Conservation (phyloP, 192 early-diverging fungal species). For the Thamnidium elegans region DNA sequence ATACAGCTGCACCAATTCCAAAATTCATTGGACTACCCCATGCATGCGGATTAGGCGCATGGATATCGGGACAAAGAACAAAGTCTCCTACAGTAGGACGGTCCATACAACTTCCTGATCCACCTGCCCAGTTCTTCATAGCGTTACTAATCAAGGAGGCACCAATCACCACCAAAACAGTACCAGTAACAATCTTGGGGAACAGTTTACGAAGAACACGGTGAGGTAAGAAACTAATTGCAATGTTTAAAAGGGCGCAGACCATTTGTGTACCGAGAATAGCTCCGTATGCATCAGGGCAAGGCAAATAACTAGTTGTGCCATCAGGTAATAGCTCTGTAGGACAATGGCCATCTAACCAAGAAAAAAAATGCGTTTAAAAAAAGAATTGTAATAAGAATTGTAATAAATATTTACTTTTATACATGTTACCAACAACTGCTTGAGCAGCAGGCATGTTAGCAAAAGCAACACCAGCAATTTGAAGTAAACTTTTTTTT, state of each 20-base stretch:
- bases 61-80: constrained; percentile 41
- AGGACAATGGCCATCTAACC: constrained; percentile 10
- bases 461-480: constrained; percentile 52
- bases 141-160: constrained; percentile 42
- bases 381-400: constrained; percentile 10
- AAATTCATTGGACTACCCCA: constrained; percentile 50
- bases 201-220: constrained; percentile 46
- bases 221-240: constrained; percentile 47
- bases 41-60: constrained; percentile 46
- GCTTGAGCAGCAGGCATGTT: constrained; percentile 46
- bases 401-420: constrained; percentile 20
- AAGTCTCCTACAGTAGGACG: constrained; percentile 43
- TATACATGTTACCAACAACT: constrained; percentile 34
- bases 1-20: constrained; percentile 54
- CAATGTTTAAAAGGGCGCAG: constrained; percentile 43
- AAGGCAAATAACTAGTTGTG: constrained; percentile 35
- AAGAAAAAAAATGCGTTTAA: constrained; percentile 4
- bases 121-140: constrained; percentile 50
- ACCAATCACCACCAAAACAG: constrained; percentile 48
- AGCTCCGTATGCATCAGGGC: constrained; percentile 51
- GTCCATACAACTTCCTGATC: constrained; percentile 40
- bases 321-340: constrained; percentile 37
- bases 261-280: constrained; percentile 54
- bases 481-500: constrained; percentile 29
- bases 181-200: constrained; percentile 56